phyloP scores from a whole-genome alignment of 257 asterid genomes.

The Salvia rosmarinus region DNA sequence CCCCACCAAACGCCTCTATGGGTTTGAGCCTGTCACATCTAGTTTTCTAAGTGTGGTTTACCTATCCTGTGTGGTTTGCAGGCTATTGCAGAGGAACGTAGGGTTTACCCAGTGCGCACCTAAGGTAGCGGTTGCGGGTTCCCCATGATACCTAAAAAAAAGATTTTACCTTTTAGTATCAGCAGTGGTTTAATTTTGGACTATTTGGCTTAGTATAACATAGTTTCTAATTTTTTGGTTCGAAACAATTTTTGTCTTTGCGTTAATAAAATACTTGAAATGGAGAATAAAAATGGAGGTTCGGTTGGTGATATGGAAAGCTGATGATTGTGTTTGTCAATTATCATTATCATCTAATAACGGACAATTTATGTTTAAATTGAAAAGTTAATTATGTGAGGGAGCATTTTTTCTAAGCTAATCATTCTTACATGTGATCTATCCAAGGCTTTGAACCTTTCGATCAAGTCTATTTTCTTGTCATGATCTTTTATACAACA shows the following conservation, averaged over 20 bases:
- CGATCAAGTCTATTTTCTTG: not conserved
- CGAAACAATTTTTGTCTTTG: not conserved
- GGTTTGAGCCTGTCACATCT: no score
- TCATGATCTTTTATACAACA: not conserved
- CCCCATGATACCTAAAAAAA: no score
- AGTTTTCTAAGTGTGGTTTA: no score
- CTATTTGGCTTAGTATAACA: not conserved
- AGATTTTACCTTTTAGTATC: not conserved
- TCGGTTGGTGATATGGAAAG: not conserved
- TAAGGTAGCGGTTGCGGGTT: no score
- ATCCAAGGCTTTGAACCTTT: not conserved
- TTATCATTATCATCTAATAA: not conserved
- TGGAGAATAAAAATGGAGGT: no score
- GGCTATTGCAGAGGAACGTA: no score
- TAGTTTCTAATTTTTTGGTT: not conserved
- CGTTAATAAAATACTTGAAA: not conserved
- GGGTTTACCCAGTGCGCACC: no score
- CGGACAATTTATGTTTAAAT: not conserved
- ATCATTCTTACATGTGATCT: not conserved
- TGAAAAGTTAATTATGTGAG: slow-evolving; percentile 8
- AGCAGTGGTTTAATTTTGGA: not conserved
- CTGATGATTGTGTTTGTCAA: slow-evolving; percentile 5
- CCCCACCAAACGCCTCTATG: no score
- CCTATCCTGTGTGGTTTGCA: no score
- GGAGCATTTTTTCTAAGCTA: slow-evolving; percentile 1